A percentile compares a stretch with the other conserved stretches of the same genome.
phyloP scores from a whole-genome alignment of 2,329 filamentous ascomycete species.

The Penicillium sp. region DNA sequence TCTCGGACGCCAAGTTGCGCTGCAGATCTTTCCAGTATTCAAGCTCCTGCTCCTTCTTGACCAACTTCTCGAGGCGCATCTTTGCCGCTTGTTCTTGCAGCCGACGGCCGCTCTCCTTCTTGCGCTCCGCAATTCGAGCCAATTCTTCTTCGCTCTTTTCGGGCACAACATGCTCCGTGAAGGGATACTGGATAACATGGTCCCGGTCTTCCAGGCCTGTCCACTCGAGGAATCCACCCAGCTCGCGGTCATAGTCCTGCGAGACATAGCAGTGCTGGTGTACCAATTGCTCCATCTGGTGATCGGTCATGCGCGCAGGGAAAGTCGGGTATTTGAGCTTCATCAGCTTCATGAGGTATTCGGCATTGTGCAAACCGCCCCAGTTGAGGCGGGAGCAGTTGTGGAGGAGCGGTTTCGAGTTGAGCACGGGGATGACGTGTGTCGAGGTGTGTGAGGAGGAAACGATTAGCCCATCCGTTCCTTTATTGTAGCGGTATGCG shows the following conservation, averaged over 20 bases:
- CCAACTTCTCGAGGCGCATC: conserved; percentile 91
- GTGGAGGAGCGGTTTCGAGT: conserved; percentile 76
- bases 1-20: conserved; percentile 65
- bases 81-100: conserved; percentile 95
- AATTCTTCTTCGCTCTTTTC: conserved; percentile 96
- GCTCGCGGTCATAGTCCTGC: conserved; percentile 74
- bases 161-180: conserved; percentile 80
- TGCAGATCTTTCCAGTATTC: conserved; percentile 91
- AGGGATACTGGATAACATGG: conserved; percentile 87
- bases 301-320: conserved; percentile 77
- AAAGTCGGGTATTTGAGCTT: conserved; percentile 89
- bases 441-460: conserved; percentile 92
- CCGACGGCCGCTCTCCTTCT: conserved; percentile 87
- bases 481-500: conserved; percentile 89
- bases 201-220: conserved; percentile 86
- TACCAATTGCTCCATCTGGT: conserved; percentile 84
- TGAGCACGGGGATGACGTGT: conserved; percentile 88
- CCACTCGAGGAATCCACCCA: conserved; percentile 80
- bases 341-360: conserved; percentile 87
- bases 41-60: conserved; percentile 91
- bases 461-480: conserved; percentile 80
- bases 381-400: conserved; percentile 90
- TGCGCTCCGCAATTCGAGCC: conserved; percentile 82
- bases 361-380: conserved; percentile 85
- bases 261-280: conserved; percentile 88